phyloP scores from a whole-genome alignment of 2,329 filamentous ascomycete species.

The Xylariomycetidae sp. region DNA sequence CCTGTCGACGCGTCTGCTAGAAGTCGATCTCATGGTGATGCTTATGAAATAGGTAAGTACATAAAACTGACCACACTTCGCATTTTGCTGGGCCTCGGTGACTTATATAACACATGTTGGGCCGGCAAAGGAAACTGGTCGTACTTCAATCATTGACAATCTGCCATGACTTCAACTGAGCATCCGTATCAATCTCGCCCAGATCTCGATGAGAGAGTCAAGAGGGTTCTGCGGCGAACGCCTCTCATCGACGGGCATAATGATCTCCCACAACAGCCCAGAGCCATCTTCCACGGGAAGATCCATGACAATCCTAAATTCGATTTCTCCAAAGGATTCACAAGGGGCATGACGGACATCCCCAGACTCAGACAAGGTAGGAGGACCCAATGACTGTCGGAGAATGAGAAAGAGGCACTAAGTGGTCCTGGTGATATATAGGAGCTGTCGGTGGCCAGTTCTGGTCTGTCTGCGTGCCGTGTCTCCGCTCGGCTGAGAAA shows the following conservation, averaged over 20 bases:
- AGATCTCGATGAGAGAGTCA: not conserved
- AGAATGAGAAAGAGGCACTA: no score
- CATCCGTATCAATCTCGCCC: not conserved
- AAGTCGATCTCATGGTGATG: no score
- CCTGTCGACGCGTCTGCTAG: no score
- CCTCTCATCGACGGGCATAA: conserved; percentile 31
- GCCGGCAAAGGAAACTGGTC: no score
- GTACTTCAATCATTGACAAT: no score
- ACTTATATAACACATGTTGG: no score
- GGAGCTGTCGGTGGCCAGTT: conserved; percentile 26
- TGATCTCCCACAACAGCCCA: conserved; percentile 26
- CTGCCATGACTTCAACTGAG: no score
- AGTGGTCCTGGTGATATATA: no score
- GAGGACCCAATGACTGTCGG: no score
- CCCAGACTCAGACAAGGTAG: conserved; percentile 7
- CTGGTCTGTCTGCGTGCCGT: conserved; percentile 26
- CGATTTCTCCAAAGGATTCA: conserved; percentile 26
- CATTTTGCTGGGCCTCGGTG: no score
- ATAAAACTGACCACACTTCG: no score
- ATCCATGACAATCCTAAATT: conserved; percentile 29
- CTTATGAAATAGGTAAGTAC: no score
- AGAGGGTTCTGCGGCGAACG: not conserved
- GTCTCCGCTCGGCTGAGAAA: conserved; percentile 16
- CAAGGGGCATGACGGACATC: conserved; percentile 19
- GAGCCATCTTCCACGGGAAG: conserved; percentile 23